Evolutionary conservation across 2,329 filamentous ascomycete species (phyloP).

Genomic region (Calonectria pseudoturangicola): DNA sequence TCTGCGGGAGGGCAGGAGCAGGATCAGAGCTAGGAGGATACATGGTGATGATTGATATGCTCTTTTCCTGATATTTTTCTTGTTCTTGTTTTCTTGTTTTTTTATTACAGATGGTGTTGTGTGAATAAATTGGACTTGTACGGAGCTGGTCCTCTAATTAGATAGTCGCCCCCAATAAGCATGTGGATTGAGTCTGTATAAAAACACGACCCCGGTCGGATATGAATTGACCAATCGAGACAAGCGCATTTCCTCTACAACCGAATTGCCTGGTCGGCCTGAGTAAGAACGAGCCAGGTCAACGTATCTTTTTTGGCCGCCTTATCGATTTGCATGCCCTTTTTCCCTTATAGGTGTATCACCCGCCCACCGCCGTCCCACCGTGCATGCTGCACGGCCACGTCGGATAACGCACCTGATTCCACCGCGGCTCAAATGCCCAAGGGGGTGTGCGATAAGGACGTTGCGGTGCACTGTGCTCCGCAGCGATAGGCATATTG

Average conservation of each 20-base stretch:
- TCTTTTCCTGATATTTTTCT: neutral
- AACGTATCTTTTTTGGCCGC: neutral
- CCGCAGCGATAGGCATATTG: slow-evolving; percentile 29
- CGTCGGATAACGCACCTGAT: slow-evolving; percentile 32
- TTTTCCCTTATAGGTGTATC: slow-evolving; percentile 16
- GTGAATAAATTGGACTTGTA: neutral
- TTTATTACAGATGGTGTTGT: neutral
- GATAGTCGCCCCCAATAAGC: neutral
- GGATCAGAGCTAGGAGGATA: slow-evolving; percentile 55
- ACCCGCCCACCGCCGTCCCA: slow-evolving; percentile 14
- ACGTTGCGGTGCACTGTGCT: slow-evolving; percentile 13
- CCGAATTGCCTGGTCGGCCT: slow-evolving; percentile 8
- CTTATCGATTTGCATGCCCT: slow-evolving; percentile 3
- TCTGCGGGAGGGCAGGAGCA: slow-evolving; percentile 51
- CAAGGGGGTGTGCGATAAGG: slow-evolving; percentile 12
- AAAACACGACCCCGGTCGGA: slow-evolving; percentile 8
- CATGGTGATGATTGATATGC: slow-evolving; percentile 36
- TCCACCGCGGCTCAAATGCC: neutral
- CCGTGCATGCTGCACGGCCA: slow-evolving; percentile 1
- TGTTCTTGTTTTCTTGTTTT: neutral
- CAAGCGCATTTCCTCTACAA: slow-evolving; percentile 2
- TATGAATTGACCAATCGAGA: slow-evolving; percentile 28
- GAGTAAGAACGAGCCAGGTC: neutral
- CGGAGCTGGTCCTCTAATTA: neutral
- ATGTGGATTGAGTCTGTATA: slow-evolving; percentile 12